Evolutionary conservation across 2,329 filamentous ascomycete species (phyloP).

Genomic region (Ophiobolus disseminans): DNA sequence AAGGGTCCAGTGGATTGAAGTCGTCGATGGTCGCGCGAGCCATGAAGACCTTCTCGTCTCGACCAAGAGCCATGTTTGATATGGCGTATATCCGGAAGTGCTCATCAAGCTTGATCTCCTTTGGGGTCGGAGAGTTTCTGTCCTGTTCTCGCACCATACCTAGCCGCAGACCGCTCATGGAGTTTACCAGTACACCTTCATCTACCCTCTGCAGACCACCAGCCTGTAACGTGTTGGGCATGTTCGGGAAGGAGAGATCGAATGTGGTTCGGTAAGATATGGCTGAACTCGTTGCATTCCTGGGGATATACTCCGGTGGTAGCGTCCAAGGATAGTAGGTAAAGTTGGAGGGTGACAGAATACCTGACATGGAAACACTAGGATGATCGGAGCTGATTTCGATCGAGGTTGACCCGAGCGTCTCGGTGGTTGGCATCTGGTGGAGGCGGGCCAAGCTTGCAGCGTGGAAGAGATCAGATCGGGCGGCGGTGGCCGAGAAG

Average conservation of each 20-base stretch:
- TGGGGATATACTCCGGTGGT: conserved; percentile 74
- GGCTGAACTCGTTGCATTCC: conserved; percentile 76
- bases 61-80: conserved; percentile 80
- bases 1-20: conserved; percentile 78
- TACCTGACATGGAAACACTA: conserved; percentile 62
- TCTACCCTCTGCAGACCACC: conserved; percentile 63
- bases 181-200: conserved; percentile 67
- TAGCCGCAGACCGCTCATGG: conserved; percentile 66
- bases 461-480: conserved; percentile 85
- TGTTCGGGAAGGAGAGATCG: conserved; percentile 69
- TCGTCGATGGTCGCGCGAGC: conserved; percentile 71
- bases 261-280: conserved; percentile 76
- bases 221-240: conserved; percentile 57
- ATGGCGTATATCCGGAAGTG: conserved; percentile 79
- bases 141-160: conserved; percentile 71
- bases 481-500: conserved; percentile 79
- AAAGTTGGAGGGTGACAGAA: conserved; percentile 73
- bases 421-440: conserved; percentile 67
- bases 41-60: conserved; percentile 86
- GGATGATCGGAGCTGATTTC: conserved; percentile 62
- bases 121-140: conserved; percentile 48
- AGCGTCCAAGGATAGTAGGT: conserved; percentile 95
- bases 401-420: conserved; percentile 64
- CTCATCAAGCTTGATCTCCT: conserved; percentile 38
- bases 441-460: conserved; percentile 84